A percentile compares a stretch with the other conserved stretches of the same genome.
These are phyloP conservation scores for Neofusicoccum cordaticola DNA, from an alignment of 2,329 filamentous ascomycete species.

Conservation along the genomic window DNA sequence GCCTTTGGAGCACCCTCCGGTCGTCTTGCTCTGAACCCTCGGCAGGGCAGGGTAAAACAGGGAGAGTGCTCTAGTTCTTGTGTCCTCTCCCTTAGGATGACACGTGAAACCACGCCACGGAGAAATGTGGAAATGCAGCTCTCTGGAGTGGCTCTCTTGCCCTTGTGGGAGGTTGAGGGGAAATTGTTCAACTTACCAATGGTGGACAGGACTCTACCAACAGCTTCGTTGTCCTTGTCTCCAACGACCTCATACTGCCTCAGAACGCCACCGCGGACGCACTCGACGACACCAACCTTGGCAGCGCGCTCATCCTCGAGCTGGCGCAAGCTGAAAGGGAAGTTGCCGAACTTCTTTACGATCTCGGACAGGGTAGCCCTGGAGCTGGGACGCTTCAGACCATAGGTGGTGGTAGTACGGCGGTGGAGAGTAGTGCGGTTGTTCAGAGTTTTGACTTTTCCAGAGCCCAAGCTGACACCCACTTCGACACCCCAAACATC, in stretches of 20 bases:
- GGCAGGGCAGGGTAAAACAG: too few species aligned
- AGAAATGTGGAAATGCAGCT: too few species aligned
- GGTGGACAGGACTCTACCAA: conserved; percentile 85
- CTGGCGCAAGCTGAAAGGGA: conserved; percentile 97
- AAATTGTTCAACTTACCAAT: conserved; percentile 65
- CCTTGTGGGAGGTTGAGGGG: not conserved
- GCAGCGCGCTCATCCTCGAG: conserved; percentile 94
- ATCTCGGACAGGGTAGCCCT: conserved; percentile 91
- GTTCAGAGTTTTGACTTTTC: conserved; percentile 90
- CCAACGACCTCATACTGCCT: conserved; percentile 95
- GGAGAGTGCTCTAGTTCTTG: too few species aligned
- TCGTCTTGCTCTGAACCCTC: too few species aligned
- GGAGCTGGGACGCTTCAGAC: conserved; percentile 85
- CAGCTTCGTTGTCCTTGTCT: conserved; percentile 83
- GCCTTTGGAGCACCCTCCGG: too few species aligned
- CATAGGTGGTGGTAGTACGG: conserved; percentile 86
- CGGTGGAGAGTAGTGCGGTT: conserved; percentile 90
- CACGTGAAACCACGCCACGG: too few species aligned
- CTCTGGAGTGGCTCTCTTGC: not conserved
- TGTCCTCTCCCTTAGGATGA: too few species aligned
- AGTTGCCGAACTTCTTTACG: conserved; percentile 94
- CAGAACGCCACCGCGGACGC: conserved; percentile 87
- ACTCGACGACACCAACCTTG: conserved; percentile 94
- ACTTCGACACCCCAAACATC: conserved; percentile 99
- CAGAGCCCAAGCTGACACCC: conserved; percentile 82